Conservation (phyloP, 768 basidiomycete genomes). For the Termitomyces sp. region DNA sequence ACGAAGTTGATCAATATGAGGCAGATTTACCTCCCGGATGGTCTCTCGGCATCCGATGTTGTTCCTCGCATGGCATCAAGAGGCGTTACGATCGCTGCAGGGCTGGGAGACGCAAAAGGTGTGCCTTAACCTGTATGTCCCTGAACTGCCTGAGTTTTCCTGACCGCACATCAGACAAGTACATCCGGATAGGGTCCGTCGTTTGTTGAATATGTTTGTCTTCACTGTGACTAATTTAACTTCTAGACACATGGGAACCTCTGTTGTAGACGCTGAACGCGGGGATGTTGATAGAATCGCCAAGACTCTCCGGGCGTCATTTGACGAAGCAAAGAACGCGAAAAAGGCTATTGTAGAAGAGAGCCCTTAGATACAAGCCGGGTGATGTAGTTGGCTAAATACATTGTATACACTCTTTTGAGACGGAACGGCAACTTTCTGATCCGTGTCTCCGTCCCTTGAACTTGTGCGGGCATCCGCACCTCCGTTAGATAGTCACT, state of each 20-base stretch:
- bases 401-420: background rate
- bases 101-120: slow-evolving; percentile 72
- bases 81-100: slow-evolving; percentile 75
- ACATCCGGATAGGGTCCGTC: slow-evolving; percentile 72
- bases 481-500: background rate
- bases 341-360: slow-evolving; percentile 9
- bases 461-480: slow-evolving; percentile 7
- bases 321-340: slow-evolving; percentile 26
- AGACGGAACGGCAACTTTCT: slow-evolving; percentile 5
- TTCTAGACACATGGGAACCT: slow-evolving; percentile 79
- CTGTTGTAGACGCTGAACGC: slow-evolving; percentile 56
- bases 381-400: background rate
- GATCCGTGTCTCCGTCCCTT: slow-evolving; percentile 5
- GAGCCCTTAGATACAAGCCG: background rate
- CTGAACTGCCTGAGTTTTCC: background rate
- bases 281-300: slow-evolving; percentile 69
- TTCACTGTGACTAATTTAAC: background rate
- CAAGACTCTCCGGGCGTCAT: slow-evolving; percentile 43
- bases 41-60: slow-evolving; percentile 60
- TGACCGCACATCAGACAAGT: slow-evolving; percentile 43
- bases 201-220: background rate
- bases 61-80: slow-evolving; percentile 59
- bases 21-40: slow-evolving; percentile 71
- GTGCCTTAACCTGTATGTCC: slow-evolving; percentile 5
- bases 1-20: background rate